A percentile compares a stretch with the other conserved stretches of the same genome.
These are phyloP conservation scores for Apiospora koreana DNA, from an alignment of 2,329 filamentous ascomycete genomes.

Conservation along the genomic window DNA sequence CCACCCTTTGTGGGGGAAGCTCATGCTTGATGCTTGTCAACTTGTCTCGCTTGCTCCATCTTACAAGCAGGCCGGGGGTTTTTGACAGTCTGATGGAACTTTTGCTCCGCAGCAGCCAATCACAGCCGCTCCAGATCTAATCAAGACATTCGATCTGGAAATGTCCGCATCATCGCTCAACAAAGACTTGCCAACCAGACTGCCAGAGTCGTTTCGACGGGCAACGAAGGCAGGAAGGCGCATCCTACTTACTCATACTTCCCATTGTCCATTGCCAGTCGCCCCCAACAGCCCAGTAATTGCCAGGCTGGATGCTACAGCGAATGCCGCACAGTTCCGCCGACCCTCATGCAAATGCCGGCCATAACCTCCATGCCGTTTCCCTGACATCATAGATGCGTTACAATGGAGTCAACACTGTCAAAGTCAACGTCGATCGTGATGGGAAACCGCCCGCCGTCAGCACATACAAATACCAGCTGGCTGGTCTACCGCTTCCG, in stretches of 20 bases:
- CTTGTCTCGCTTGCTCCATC: neutral
- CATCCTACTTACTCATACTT: neutral
- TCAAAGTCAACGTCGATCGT: neutral
- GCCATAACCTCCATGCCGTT: slow-evolving; percentile 6
- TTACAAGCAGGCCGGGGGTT: neutral
- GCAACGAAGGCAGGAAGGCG: neutral
- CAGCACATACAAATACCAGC: neutral
- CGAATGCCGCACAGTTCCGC: neutral
- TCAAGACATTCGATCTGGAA: neutral
- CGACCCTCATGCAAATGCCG: neutral
- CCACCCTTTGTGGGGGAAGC: neutral
- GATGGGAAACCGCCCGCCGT: neutral
- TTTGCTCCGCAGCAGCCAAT: slow-evolving; percentile 11
- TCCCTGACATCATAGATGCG: slow-evolving; percentile 11
- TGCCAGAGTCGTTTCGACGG: neutral
- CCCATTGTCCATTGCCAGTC: neutral
- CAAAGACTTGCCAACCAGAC: neutral
- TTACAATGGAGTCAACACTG: neutral
- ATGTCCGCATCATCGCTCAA: slow-evolving; percentile 12
- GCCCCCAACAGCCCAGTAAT: neutral
- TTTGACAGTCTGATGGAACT: neutral
- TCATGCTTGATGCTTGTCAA: neutral
- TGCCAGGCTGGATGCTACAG: neutral
- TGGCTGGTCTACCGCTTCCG: neutral
- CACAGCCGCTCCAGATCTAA: neutral